Percentiles rank a stretch among this genome's conserved stretches.
phyloP scores from a whole-genome alignment of 768 basidiomycete genomes.

The Podaxis carcinomalis region DNA sequence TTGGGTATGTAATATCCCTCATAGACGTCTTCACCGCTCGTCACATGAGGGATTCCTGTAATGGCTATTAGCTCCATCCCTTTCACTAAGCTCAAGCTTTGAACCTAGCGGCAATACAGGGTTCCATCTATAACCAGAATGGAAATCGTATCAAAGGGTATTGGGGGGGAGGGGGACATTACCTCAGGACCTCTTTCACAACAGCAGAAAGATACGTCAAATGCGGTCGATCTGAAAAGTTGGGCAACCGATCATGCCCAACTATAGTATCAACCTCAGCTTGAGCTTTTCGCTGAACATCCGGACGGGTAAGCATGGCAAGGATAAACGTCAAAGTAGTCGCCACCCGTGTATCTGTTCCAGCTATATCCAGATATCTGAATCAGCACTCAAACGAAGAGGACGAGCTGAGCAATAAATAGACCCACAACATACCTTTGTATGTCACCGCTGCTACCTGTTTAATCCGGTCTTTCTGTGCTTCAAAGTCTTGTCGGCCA shows the following conservation, averaged over 20 bases:
- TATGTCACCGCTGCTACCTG: not conserved
- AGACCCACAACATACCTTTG: not conserved
- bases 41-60: conserved; percentile 6
- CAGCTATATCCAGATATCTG: not conserved
- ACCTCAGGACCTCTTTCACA: conserved; percentile 19
- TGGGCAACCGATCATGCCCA: conserved; percentile 16
- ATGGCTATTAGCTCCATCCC: not conserved
- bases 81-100: not conserved
- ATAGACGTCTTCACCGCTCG: conserved; percentile 8
- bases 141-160: not conserved
- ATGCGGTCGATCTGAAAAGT: conserved; percentile 16
- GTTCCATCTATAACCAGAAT: not conserved
- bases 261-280: conserved; percentile 22
- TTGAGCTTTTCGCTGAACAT: conserved; percentile 17
- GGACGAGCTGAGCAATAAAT: not conserved
- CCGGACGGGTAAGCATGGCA: conserved; percentile 13
- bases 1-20: conserved; percentile 11
- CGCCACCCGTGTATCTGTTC: not conserved
- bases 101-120: not conserved
- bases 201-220: conserved; percentile 19
- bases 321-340: conserved; percentile 2
- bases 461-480: not conserved
- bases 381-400: not conserved
- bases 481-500: not conserved
- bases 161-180: not conserved